Evolutionary conservation across 768 basidiomycete species (phyloP), one percentile per base, ranked within the genome.

Genomic region (Epithele typhae): DNA sequence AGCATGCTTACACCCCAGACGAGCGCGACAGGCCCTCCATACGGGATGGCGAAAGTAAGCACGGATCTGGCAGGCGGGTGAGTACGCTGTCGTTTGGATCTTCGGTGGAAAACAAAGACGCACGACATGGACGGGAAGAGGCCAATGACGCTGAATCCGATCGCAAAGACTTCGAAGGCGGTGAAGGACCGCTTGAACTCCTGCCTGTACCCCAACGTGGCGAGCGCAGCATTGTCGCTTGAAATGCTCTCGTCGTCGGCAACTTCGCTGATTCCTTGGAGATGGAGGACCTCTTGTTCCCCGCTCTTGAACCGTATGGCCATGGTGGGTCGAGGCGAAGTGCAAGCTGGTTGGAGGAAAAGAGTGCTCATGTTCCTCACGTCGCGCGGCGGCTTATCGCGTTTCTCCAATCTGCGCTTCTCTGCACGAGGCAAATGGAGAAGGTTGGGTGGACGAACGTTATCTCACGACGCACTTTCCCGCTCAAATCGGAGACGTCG

Each of bases 11-110:
- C 79, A 14, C 83, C 83, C 83, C 83, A 87, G 12, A 83, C 79
- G 77, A 86, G 79, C 1, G 80, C 74, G 1, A 78, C 75, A 0
- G 81, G 76, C 5, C 81, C 84, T 9, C 84, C 84, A 59, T 84
- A 82, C 0, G 81, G 81, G 18, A 84, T 64, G 3, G 82, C 72
- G 57, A 79, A 82, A 47, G 62, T 43, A 7, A 76, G 61, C 12
- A 75, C 70, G 2, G 75, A 69, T 2, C 73, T 75, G 39, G n/a
- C n/a, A 37, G 6, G 27, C 8, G 7, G 27, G 14, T 30, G 7
- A 7, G 27, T 30, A 14, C 8, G 7, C 8, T 7, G 27, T 12
- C 15, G n/a, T 23, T 22, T 2, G 39, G 15, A 23, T 1, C 4
- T 3, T 21, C 35, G 6, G 34, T 25, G 17, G 21, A n/a, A 18